phyloP scores from a whole-genome alignment of 169 alveolate genomes.

The Hepatocystis sp. region DNA sequence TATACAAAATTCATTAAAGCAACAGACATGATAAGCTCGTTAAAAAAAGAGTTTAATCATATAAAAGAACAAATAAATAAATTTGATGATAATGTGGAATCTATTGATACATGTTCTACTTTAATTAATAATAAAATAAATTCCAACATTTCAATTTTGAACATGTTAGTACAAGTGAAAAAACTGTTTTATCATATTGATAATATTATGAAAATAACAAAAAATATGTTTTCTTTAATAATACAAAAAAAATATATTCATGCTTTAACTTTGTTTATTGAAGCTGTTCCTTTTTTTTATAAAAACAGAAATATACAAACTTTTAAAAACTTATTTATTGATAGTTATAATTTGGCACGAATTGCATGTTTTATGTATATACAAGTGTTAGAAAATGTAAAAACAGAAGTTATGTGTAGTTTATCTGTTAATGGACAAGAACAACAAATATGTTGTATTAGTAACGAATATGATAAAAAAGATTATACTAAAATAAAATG shows the following conservation, averaged over 20 bases:
- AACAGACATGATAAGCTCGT: conserved; percentile 86
- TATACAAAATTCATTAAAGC: conserved; percentile 91
- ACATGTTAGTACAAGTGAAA: conserved; percentile 58
- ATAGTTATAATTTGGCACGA: conserved; percentile 48
- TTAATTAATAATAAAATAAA: conserved; percentile 3
- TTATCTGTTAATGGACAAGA: no score
- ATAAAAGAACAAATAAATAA: conserved; percentile 74
- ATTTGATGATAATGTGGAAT: conserved; percentile 13
- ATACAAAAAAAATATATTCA: conserved; percentile 13
- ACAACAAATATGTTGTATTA: no score
- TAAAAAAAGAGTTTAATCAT: conserved; percentile 76
- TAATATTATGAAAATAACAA: conserved; percentile 55
- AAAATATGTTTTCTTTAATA: conserved; percentile 36
- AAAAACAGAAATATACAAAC: conserved; percentile 10
- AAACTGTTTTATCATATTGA: conserved; percentile 30
- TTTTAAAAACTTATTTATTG: conserved; percentile 35
- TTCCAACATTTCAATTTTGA: conserved; percentile 30
- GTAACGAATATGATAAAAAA: no score
- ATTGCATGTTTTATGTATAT: conserved; percentile 54
- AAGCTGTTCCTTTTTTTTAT: conserved; percentile 44
- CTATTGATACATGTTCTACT: conserved; percentile 31
- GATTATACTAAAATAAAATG: no score
- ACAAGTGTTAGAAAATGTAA: no score
- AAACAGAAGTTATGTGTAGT: no score
- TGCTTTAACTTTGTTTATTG: conserved; percentile 28